phyloP scores from a whole-genome alignment of 2,329 filamentous ascomycete species.

The Ophiostoma perfectum region DNA sequence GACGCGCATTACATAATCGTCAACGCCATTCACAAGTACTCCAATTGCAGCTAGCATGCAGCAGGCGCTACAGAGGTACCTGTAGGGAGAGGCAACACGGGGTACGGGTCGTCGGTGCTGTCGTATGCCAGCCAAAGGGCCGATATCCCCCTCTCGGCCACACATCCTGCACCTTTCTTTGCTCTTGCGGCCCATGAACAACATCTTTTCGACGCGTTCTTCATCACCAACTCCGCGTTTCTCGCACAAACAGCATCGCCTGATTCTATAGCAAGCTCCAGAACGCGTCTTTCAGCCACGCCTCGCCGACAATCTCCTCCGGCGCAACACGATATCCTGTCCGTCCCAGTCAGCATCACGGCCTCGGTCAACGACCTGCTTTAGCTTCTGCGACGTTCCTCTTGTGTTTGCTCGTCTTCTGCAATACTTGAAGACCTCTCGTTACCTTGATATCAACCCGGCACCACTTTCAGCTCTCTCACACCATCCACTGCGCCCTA shows the following conservation, averaged over 20 bases:
- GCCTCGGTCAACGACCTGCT: not conserved
- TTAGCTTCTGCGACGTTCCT: not conserved
- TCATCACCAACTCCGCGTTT: slow-evolving; percentile 24
- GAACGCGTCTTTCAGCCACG: slow-evolving; percentile 18
- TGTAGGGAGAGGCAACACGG: not conserved
- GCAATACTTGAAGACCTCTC: not conserved
- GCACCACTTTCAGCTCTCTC: not conserved
- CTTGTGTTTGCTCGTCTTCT: not conserved
- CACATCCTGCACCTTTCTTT: slow-evolving; percentile 15
- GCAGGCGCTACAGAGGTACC: not conserved
- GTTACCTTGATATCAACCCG: not conserved
- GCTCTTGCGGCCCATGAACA: slow-evolving; percentile 11
- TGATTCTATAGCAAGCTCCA: not conserved
- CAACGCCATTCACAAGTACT: not conserved
- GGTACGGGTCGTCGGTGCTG: slow-evolving; percentile 2
- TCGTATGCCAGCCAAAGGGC: not conserved
- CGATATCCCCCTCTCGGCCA: slow-evolving; percentile 14
- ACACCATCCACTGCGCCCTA: not conserved
- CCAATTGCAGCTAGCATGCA: not conserved
- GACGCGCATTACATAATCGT: slow-evolving; percentile 2
- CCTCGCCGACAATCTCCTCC: slow-evolving; percentile 17
- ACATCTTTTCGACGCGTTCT: slow-evolving; percentile 24
- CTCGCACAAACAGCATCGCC: not conserved
- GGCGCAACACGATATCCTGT: slow-evolving; percentile 21
- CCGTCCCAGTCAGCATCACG: not conserved